Evolutionary conservation across 2,329 filamentous ascomycete genomes (phyloP).

Genomic region (Aureobasidium sp.): DNA sequence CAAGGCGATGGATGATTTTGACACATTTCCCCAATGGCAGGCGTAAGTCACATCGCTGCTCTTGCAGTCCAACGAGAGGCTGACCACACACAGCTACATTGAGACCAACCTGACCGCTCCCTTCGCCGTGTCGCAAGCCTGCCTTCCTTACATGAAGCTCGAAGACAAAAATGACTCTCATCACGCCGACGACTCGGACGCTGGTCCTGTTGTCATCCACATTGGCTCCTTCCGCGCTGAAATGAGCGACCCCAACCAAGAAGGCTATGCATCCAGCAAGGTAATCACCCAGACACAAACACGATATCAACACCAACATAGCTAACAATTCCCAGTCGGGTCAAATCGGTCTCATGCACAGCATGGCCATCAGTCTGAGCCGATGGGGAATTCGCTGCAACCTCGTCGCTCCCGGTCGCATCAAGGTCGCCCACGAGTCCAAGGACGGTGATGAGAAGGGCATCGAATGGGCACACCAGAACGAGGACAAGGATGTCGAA

Average conservation of each 20-base stretch:
- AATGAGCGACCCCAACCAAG: conserved; percentile 42
- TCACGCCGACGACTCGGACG: conserved; percentile 19
- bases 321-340: conserved; percentile 29
- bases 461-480: conserved; percentile 35
- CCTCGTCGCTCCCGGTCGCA: conserved; percentile 44
- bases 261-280: conserved; percentile 44
- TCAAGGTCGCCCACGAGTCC: conserved; percentile 40
- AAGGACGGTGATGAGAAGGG: conserved; percentile 36
- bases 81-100: conserved; percentile 25
- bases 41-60: conserved; percentile 17
- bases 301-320: too few relatives aligned
- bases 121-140: conserved; percentile 25
- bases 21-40: conserved; percentile 32
- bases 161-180: conserved; percentile 15
- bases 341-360: conserved; percentile 42
- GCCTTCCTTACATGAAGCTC: conserved; percentile 26
- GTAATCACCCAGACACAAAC: not conserved
- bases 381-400: conserved; percentile 39
- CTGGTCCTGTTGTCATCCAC: conserved; percentile 36
- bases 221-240: conserved; percentile 44
- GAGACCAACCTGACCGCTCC: conserved; percentile 35
- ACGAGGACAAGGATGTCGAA: conserved; percentile 35
- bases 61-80: not conserved
- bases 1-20: conserved; percentile 27
- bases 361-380: conserved; percentile 41